These are phyloP conservation scores for Neoboletus magnificus DNA, from an alignment of 768 basidiomycete species.

Conservation along the genomic window DNA sequence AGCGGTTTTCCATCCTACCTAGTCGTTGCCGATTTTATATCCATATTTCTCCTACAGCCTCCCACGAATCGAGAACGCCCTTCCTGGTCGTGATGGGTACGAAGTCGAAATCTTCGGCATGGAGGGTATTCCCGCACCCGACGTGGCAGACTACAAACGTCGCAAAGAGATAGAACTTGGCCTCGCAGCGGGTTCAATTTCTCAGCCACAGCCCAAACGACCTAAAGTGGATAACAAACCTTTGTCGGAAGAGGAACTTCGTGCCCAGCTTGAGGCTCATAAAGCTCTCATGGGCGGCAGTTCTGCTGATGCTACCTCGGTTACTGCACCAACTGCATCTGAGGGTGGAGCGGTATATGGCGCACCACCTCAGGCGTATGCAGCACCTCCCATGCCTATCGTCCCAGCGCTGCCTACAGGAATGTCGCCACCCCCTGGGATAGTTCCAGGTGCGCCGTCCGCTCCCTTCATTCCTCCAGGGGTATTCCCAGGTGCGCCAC, in stretches of 20 bases:
- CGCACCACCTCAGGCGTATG: conserved; percentile 72
- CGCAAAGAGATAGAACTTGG: conserved; percentile 94
- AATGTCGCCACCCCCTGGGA: conserved; percentile 37
- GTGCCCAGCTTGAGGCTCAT: conserved; percentile 83
- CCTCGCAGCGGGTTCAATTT: conserved; percentile 74
- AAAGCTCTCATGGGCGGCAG: conserved; percentile 83
- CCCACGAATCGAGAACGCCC: conserved; percentile 92
- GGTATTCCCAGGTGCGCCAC: conserved; percentile 37
- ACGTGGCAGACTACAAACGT: conserved; percentile 93
- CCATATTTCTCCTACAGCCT: conserved; percentile 40
- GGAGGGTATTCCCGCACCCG: conserved; percentile 95
- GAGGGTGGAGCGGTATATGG: conserved; percentile 59
- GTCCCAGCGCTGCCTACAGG: conserved; percentile 26
- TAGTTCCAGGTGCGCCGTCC: conserved; percentile 45
- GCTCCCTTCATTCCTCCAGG: conserved; percentile 37
- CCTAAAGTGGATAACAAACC: conserved; percentile 76
- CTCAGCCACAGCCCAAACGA: conserved; percentile 76
- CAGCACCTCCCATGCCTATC: conserved; percentile 37
- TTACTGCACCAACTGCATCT: conserved; percentile 37
- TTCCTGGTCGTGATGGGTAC: conserved; percentile 95
- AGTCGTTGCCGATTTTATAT: conserved; percentile 8
- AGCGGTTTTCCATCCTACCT: conserved; percentile 1
- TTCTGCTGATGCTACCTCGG: conserved; percentile 31
- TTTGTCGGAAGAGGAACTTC: conserved; percentile 79
- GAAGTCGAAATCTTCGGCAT: conserved; percentile 99